A percentile compares a stretch with the other conserved stretches of the same genome.
phyloP scores from a whole-genome alignment of 768 basidiomycete genomes.

The Amanita fuliginea region DNA sequence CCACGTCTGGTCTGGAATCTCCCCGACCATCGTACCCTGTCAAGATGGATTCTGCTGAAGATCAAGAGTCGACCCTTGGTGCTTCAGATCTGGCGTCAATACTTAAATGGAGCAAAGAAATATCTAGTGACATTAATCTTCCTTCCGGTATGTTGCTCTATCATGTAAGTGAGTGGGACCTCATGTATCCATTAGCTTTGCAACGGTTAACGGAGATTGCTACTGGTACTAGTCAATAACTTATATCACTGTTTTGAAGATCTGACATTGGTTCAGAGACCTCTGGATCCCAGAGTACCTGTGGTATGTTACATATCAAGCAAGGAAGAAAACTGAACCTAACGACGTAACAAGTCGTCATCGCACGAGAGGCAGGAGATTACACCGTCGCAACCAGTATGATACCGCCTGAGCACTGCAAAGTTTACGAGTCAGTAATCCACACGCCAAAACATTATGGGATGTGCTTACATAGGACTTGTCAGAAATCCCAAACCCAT shows the following conservation, averaged over 20 bases:
- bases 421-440: conserved; percentile 58
- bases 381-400: conserved; percentile 63
- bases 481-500: conserved; percentile 45
- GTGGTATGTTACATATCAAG: conserved; percentile 24
- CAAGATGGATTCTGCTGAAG: conserved; percentile 29
- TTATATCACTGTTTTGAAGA: not conserved
- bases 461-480: not conserved
- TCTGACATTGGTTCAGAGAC: conserved; percentile 30
- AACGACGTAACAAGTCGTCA: conserved; percentile 32
- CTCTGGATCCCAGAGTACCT: conserved; percentile 56
- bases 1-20: conserved; percentile 17
- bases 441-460: not conserved
- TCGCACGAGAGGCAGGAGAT: conserved; percentile 60
- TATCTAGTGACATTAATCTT: conserved; percentile 63
- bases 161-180: not conserved
- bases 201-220: conserved; percentile 65
- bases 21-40: conserved; percentile 17
- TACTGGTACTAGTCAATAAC: conserved; percentile 28
- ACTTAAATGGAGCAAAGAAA: conserved; percentile 65
- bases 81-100: conserved; percentile 58
- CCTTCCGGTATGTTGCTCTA: conserved; percentile 33
- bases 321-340: not conserved
- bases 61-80: conserved; percentile 45
- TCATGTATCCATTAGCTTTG: conserved; percentile 28
- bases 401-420: conserved; percentile 45